phyloP scores from a whole-genome alignment of 148 eudicot species.

The Diospyros kaki region DNA sequence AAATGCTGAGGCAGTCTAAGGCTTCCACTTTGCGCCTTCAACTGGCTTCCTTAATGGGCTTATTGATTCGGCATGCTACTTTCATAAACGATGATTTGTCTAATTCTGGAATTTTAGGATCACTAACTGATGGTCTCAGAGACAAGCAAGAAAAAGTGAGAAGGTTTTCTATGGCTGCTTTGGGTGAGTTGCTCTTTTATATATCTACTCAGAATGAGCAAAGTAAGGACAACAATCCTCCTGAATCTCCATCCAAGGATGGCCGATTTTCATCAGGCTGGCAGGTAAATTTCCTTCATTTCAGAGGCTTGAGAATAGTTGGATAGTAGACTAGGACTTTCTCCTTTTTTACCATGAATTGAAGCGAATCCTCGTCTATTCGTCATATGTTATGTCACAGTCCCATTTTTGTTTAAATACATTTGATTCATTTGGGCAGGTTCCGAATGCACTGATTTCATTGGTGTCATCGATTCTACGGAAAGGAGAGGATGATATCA shows the following conservation, averaged over 20 bases:
- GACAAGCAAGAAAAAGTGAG: slow-evolving; percentile 96
- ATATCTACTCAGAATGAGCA: slow-evolving; percentile 89
- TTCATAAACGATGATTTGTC: slow-evolving; percentile 75
- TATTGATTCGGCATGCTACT: slow-evolving; percentile 84
- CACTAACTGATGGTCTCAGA: slow-evolving; percentile 79
- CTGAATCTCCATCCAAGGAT: slow-evolving; percentile 77
- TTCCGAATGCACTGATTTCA: slow-evolving; percentile 75
- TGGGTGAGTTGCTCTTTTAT: slow-evolving; percentile 90
- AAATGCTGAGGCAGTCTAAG: slow-evolving; percentile 87
- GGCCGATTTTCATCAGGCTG: slow-evolving; percentile 61
- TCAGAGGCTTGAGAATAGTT: not conserved
- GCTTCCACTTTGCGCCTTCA: slow-evolving; percentile 82
- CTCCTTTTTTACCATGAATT: not conserved
- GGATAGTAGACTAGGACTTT: not conserved
- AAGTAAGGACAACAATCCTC: slow-evolving; percentile 39
- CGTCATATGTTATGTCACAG: not conserved
- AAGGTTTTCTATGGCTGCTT: slow-evolving; percentile 97
- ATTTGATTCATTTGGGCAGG: slow-evolving; percentile 40
- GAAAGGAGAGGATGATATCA: slow-evolving; percentile 92
- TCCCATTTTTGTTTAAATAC: not conserved
- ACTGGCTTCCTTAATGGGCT: slow-evolving; percentile 81
- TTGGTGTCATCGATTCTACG: slow-evolving; percentile 75
- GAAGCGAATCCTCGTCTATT: not conserved
- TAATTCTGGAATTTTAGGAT: slow-evolving; percentile 76
- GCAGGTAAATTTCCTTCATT: slow-evolving; percentile 59